Evolutionary conservation across 352 stramenopile genomes (phyloP).

Genomic region (Globisporangium paddicum): DNA sequence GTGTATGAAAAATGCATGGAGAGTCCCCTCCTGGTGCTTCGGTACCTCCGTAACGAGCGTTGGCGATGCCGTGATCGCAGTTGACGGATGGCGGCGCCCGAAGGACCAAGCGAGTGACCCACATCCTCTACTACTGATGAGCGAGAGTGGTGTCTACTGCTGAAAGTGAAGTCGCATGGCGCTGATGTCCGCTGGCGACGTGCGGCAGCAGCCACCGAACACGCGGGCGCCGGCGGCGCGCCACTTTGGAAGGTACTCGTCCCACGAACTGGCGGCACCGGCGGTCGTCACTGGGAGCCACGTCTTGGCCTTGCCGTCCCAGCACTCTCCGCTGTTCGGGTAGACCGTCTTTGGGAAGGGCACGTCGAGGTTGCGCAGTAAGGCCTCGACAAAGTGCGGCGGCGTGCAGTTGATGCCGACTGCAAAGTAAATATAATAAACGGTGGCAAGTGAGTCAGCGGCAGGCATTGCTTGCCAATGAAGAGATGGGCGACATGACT

Average conservation of each 20-base stretch:
- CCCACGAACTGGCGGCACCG: slow-evolving; percentile 42
- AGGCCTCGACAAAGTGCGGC: slow-evolving; percentile 61
- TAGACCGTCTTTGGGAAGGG: slow-evolving; percentile 64
- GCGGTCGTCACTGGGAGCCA: slow-evolving; percentile 53
- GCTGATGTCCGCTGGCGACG: slow-evolving; percentile 62
- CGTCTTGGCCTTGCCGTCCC: slow-evolving; percentile 63
- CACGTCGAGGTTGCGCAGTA: slow-evolving; percentile 45
- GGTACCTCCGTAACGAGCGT: slow-evolving; percentile 27
- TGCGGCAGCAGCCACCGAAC: slow-evolving; percentile 83
- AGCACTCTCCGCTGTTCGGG: slow-evolving; percentile 84
- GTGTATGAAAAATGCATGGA: slow-evolving; percentile 7
- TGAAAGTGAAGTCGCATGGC: slow-evolving; percentile 53
- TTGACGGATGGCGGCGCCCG: neutral
- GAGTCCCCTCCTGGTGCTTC: slow-evolving; percentile 14
- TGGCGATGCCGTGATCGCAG: neutral
- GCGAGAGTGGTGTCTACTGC: slow-evolving; percentile 1
- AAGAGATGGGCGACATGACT: too few species aligned
- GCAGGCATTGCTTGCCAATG: neutral
- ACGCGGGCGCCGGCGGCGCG: slow-evolving; percentile 63
- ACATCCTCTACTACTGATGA: neutral
- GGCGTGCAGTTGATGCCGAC: slow-evolving; percentile 86
- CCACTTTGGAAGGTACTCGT: slow-evolving; percentile 57
- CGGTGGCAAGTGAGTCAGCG: neutral
- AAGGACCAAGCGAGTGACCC: slow-evolving; percentile 12
- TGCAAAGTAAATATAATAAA: slow-evolving; percentile 4